A percentile compares a stretch with the other conserved stretches of the same genome.
Evolutionary conservation across 2,329 filamentous ascomycete species (phyloP).

Genomic region (Cryphonectria carpinicola): DNA sequence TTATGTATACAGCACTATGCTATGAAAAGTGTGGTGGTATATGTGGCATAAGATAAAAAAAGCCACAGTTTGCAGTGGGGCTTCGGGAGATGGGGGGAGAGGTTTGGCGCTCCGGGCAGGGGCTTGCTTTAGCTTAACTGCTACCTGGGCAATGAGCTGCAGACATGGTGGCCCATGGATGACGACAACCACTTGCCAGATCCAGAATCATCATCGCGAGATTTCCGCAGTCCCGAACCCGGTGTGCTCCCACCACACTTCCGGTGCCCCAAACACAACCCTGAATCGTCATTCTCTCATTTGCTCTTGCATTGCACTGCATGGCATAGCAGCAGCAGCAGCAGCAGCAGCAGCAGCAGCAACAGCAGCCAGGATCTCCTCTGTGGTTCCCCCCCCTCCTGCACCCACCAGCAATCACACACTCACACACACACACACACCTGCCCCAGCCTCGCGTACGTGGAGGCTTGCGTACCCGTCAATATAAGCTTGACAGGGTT

Average conservation of each 20-base stretch:
- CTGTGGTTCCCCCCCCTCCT: not conserved
- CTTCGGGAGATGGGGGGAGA: constrained; percentile 23
- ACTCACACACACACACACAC: too few species aligned
- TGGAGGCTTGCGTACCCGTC: constrained; percentile 32
- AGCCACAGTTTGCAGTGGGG: constrained; percentile 12
- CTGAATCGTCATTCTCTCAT: not conserved
- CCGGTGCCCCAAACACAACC: constrained; percentile 6
- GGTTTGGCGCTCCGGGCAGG: not conserved
- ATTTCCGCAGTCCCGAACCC: constrained; percentile 9
- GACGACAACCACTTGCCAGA: constrained; percentile 27
- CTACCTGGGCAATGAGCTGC: not conserved
- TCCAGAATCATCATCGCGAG: not conserved
- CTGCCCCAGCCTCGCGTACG: constrained; percentile 6
- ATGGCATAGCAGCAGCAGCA: not conserved
- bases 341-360: too few species aligned
- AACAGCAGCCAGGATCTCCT: not conserved
- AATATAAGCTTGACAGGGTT: constrained; percentile 3
- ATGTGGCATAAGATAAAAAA: not conserved
- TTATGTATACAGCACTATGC: not conserved
- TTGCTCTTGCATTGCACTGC: constrained; percentile 1
- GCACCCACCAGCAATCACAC: not conserved
- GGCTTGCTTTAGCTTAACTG: not conserved
- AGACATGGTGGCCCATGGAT: constrained; percentile 2
- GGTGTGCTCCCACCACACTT: constrained; percentile 7
- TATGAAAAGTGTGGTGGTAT: not conserved